Conservation (phyloP, 2,329 filamentous ascomycete species). For the Colletotrichum sp. region DNA sequence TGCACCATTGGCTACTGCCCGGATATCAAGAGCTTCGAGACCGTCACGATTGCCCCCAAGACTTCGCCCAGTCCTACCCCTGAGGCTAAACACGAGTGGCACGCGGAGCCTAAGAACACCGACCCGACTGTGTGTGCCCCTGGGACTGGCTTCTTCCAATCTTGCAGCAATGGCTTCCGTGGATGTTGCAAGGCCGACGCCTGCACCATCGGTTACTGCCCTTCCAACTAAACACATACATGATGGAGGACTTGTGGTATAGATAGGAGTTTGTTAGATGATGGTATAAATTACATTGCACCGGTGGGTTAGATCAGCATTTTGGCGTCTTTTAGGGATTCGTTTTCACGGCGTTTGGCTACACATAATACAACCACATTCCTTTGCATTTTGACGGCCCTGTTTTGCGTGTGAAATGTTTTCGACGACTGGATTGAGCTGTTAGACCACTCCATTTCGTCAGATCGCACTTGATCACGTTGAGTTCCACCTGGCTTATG, state of each 20-base stretch:
- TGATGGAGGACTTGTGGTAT: not conserved
- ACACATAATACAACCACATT: not conserved
- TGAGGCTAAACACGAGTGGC: not conserved
- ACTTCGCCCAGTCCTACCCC: not conserved
- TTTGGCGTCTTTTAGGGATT: not conserved
- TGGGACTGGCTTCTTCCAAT: slow-evolving; percentile 16
- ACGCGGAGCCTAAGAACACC: not conserved
- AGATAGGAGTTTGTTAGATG: not conserved
- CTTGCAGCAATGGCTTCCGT: slow-evolving; percentile 15
- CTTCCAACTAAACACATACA: not conserved
- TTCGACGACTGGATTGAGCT: not conserved
- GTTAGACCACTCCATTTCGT: rapidly evolving
- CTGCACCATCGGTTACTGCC: slow-evolving; percentile 15
- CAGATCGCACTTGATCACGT: not conserved
- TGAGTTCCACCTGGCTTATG: not conserved
- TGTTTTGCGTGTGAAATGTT: not conserved
- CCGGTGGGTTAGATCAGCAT: not conserved
- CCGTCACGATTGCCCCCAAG: not conserved
- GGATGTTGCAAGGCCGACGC: slow-evolving; percentile 16
- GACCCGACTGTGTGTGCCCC: slow-evolving; percentile 12
- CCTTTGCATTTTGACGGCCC: not conserved
- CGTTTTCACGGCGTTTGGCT: not conserved
- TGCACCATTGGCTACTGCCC: slow-evolving; percentile 13
- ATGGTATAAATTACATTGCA: not conserved
- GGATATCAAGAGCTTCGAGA: slow-evolving; percentile 8